Evolutionary conservation across 306 rosid species (phyloP), one percentile per base, ranked within the genome.

Genomic region (Betula pendula): DNA sequence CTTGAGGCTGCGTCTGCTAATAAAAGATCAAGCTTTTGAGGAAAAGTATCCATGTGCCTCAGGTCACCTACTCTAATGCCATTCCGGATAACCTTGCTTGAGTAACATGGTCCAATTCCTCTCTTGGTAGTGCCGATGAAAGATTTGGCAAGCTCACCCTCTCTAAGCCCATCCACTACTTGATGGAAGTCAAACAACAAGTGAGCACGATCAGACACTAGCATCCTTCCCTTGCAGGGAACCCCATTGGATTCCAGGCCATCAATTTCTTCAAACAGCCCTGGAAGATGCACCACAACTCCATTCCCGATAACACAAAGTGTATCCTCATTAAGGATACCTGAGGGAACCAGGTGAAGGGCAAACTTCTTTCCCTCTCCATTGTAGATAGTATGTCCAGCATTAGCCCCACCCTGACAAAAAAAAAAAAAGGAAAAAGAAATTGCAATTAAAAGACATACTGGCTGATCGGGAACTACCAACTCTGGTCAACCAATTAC

Each of bases 31-130:
- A 95, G 91, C 84, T 90, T 95, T 72, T 87, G 92, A 53, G 92
- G 96, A 48, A 95, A 88, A 77, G 94, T 89, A 77, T 95, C 97
- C 96, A 95, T 87, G 89, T 88, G 83, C 84, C 96, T 87, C 86
- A 95, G 79, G 81, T 95, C 99, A 72, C 92, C 14, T 20, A 95
- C 97, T 88, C 99, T 82, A 83, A 95, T 84, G 56, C 99, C 99
- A 82, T 92, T 92, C 10, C 97, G 87, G 75, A 69, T 90, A 35
- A 83, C 97, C 90, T 95, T 95, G 88, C 87, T 95, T 12, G 99
- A 83, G 80, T 95, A 95, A 85, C 96, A 89, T 29, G 97, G 99
- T 33, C 99, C 98, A 84, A 95, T 95, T 35, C 99, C 99, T 89
- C 97, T 89, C 91, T 83, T 95, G 75, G 99, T 95, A 43, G 99